Evolutionary conservation across 441 rosid genomes (phyloP).

Genomic region (Breynia disticha): DNA sequence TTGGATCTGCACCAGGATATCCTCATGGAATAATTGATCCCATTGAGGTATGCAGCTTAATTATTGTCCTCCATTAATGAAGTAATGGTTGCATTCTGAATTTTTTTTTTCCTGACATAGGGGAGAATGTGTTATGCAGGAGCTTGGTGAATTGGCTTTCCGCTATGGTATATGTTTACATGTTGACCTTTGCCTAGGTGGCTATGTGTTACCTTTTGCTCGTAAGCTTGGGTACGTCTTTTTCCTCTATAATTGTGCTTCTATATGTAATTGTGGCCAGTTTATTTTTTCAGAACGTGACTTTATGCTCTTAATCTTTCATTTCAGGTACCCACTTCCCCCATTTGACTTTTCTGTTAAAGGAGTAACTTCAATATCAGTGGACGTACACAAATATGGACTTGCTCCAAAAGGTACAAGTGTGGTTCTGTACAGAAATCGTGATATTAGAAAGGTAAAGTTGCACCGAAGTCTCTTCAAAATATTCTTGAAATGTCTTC

Average conservation of each 20-base stretch:
- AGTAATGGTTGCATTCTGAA: background rate
- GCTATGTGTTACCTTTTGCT: constrained; percentile 95
- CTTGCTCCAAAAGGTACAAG: constrained; percentile 98
- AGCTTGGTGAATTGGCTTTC: constrained; percentile 79
- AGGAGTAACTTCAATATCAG: constrained; percentile 90
- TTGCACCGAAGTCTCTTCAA: background rate
- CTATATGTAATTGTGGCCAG: background rate
- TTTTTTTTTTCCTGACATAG: background rate
- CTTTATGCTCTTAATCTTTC: constrained; percentile 2
- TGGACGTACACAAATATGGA: constrained; percentile 93
- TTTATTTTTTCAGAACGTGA: background rate
- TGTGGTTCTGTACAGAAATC: constrained; percentile 84
- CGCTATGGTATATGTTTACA: constrained; percentile 77
- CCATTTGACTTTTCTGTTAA: constrained; percentile 81
- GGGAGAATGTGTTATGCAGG: constrained; percentile 32
- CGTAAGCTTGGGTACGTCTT: constrained; percentile 66
- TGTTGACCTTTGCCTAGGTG: constrained; percentile 99
- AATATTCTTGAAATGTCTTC: constrained; percentile 8
- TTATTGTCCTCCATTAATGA: background rate
- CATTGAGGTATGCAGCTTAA: constrained; percentile 52
- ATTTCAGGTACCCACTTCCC: constrained; percentile 61
- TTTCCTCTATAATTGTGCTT: constrained; percentile 2
- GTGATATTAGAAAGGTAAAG: constrained; percentile 84
- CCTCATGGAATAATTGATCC: constrained; percentile 99
- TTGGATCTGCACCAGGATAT: constrained; percentile 96